These are phyloP conservation scores for Annulohypoxylon bovei DNA, from an alignment of 495 filamentous ascomycete genomes.

Conservation along the genomic window DNA sequence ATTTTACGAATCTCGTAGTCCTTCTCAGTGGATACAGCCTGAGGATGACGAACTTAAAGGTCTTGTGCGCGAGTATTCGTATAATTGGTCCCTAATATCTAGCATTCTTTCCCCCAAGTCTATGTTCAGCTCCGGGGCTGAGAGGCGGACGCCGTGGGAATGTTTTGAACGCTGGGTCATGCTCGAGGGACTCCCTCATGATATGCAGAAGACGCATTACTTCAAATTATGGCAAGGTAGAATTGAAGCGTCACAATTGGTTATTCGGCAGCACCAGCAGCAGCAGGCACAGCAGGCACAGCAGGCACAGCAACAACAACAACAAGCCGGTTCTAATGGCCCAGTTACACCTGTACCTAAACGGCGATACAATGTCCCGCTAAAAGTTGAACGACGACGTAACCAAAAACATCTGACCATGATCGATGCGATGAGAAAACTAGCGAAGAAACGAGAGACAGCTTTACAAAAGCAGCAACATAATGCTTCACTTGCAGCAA, in stretches of 20 bases:
- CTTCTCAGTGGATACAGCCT: constrained; percentile 88
- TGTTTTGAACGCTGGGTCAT: constrained; percentile 97
- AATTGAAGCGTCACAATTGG: constrained; percentile 80
- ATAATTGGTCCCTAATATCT: constrained; percentile 96
- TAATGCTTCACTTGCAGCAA: constrained; percentile 71
- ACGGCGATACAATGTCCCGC: constrained; percentile 72
- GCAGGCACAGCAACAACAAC: constrained; percentile 52
- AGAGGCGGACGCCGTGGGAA: constrained; percentile 96
- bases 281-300: constrained; percentile 47
- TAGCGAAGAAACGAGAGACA: constrained; percentile 92
- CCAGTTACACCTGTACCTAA: constrained; percentile 64
- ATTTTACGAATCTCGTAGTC: constrained; percentile 85
- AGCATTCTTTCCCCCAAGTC: constrained; percentile 78
- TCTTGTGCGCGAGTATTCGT: constrained; percentile 89
- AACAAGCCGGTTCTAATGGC: constrained; percentile 66
- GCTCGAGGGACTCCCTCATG: constrained; percentile 85
- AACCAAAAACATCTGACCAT: constrained; percentile 86
- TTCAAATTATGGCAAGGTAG: constrained; percentile 85
- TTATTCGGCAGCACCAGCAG: constrained; percentile 65
- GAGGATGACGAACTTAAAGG: constrained; percentile 90
- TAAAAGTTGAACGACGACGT: constrained; percentile 84
- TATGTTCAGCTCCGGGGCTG: constrained; percentile 79
- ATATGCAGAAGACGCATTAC: constrained; percentile 93
- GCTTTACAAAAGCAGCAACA: constrained; percentile 87
- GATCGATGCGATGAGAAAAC: constrained; percentile 93